Evolutionary conservation across 2,329 filamentous ascomycete species (phyloP).

Genomic region (Colletotrichum magnum): DNA sequence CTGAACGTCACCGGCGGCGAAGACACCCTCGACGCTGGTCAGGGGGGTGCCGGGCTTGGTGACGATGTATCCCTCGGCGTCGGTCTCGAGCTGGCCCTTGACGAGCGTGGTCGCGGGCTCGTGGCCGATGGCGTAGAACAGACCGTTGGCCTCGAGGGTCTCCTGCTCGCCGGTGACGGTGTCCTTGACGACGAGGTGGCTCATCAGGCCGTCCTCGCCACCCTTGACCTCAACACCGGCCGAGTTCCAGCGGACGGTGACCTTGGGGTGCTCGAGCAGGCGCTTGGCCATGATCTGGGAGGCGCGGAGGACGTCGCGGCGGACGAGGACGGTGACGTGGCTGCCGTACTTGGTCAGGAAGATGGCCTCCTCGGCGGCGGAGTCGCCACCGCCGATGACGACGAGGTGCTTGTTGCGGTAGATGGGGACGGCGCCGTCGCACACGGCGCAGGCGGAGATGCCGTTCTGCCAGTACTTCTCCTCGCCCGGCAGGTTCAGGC

Average conservation of each 20-base stretch:
- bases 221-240: slow-evolving; percentile 88
- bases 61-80: slow-evolving; percentile 90
- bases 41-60: slow-evolving; percentile 90
- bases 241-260: slow-evolving; percentile 89
- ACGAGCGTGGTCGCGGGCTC: slow-evolving; percentile 93
- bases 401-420: slow-evolving; percentile 97
- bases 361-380: slow-evolving; percentile 95
- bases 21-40: slow-evolving; percentile 92
- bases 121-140: slow-evolving; percentile 98
- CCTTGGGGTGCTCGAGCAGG: slow-evolving; percentile 86
- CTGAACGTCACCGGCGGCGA: slow-evolving; percentile 97
- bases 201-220: slow-evolving; percentile 89
- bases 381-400: slow-evolving; percentile 97
- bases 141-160: slow-evolving; percentile 88
- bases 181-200: slow-evolving; percentile 86
- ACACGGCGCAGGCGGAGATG: slow-evolving; percentile 96
- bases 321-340: slow-evolving; percentile 94
- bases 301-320: slow-evolving; percentile 87
- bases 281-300: slow-evolving; percentile 93
- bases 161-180: slow-evolving; percentile 81
- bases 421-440: slow-evolving; percentile 96
- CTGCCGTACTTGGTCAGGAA: slow-evolving; percentile 98
- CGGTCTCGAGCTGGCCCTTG: slow-evolving; percentile 90
- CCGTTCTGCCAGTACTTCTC: slow-evolving; percentile 98
- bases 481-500: slow-evolving; percentile 88